phyloP scores from a whole-genome alignment of 768 basidiomycete genomes.

The Lentinus brumalis region DNA sequence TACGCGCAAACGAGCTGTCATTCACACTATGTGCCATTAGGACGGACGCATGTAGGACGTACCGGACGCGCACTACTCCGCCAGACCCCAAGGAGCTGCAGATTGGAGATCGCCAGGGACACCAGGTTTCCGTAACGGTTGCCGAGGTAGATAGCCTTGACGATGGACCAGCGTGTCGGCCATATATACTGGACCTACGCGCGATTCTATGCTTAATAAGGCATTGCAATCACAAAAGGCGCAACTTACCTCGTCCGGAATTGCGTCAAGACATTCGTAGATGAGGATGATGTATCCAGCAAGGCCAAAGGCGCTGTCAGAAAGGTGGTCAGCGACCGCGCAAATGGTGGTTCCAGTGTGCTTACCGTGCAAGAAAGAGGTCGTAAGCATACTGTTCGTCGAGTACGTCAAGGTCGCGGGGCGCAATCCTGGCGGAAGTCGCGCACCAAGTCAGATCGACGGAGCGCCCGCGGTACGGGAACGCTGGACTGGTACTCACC shows the following conservation, averaged over 20 bases:
- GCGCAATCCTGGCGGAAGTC: neutral
- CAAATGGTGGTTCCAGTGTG: neutral
- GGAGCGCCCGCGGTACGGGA: neutral
- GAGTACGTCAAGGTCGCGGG: constrained; percentile 8
- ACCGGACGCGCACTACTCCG: constrained; percentile 2
- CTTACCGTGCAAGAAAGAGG: constrained; percentile 12
- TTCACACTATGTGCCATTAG: neutral
- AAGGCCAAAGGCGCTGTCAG: constrained; percentile 1
- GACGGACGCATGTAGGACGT: neutral
- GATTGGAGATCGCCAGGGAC: neutral
- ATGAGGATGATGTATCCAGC: constrained; percentile 15
- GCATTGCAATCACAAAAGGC: neutral
- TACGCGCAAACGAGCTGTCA: neutral
- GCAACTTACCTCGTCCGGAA: constrained; percentile 12
- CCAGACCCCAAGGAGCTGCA: constrained; percentile 15
- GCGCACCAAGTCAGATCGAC: neutral
- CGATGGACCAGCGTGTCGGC: constrained; percentile 17
- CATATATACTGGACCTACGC: constrained; percentile 17
- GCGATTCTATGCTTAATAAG: neutral
- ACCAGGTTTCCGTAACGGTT: constrained; percentile 20
- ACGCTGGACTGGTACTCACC: neutral
- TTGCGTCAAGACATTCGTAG: constrained; percentile 7
- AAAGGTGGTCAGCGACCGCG: neutral
- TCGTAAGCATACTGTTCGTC: constrained; percentile 12
- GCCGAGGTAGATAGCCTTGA: constrained; percentile 19